These are phyloP conservation scores for Byssochlamys sp. DNA, from an alignment of 2,329 filamentous ascomycete species.

Conservation along the genomic window DNA sequence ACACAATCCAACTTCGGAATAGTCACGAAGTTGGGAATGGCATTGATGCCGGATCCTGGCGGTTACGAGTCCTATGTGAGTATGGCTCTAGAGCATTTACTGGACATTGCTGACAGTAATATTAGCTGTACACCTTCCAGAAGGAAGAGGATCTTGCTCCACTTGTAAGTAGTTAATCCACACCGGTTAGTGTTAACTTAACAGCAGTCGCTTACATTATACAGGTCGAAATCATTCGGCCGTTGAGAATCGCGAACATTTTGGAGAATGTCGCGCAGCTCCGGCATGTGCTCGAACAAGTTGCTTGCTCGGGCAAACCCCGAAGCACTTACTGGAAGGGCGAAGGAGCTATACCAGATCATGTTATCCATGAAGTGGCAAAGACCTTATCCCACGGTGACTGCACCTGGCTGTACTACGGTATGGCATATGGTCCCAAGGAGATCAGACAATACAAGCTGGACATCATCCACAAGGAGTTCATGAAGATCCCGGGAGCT, in stretches of 20 bases:
- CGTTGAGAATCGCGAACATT: slow-evolving; percentile 25
- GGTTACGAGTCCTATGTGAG: slow-evolving; percentile 5
- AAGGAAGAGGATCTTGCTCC: slow-evolving; percentile 8
- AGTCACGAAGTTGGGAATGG: slow-evolving; percentile 16
- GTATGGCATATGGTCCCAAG: slow-evolving; percentile 26
- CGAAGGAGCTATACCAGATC: slow-evolving; percentile 22
- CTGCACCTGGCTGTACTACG: slow-evolving; percentile 29
- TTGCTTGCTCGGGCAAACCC: slow-evolving; percentile 25
- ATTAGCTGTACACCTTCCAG: slow-evolving; percentile 7
- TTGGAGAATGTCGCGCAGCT: slow-evolving; percentile 30
- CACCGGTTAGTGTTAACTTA: neutral
- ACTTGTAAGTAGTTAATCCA: slow-evolving; percentile 1
- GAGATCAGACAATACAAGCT: slow-evolving; percentile 21
- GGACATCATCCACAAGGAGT: slow-evolving; percentile 25
- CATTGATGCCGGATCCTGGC: slow-evolving; percentile 9
- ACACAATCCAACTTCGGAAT: slow-evolving; percentile 13
- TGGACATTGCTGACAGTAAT: neutral
- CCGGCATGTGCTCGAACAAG: slow-evolving; percentile 19
- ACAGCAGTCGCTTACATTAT: neutral
- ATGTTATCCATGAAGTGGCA: slow-evolving; percentile 22
- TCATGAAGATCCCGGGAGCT: slow-evolving; percentile 24
- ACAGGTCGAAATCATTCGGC: slow-evolving; percentile 41
- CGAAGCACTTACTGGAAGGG: slow-evolving; percentile 25
- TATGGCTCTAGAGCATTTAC: neutral
- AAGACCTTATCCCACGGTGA: slow-evolving; percentile 22